phyloP scores from a whole-genome alignment of 164 flowering plant species.

The Liriodendron chinense region DNA sequence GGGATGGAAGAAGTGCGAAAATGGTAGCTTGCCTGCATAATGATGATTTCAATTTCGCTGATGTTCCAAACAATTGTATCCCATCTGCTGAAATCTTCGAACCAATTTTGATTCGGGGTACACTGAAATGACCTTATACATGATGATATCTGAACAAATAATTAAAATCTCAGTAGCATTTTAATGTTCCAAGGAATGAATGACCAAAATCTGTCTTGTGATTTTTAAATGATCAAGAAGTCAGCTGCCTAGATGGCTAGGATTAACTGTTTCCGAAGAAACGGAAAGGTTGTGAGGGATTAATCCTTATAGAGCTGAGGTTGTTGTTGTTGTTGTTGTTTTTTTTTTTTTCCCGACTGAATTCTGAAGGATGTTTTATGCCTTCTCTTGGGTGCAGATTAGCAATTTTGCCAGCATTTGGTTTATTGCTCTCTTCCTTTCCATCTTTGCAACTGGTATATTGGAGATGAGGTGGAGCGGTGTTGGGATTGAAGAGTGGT shows the following conservation, averaged over 20 bases:
- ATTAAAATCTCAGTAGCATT: too few relatives aligned
- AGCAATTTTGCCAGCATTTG: constrained; percentile 78
- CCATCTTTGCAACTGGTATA: constrained; percentile 87
- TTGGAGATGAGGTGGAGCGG: constrained; percentile 90
- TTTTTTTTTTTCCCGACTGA: not conserved
- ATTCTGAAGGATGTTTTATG: not conserved
- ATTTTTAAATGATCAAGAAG: too few relatives aligned
- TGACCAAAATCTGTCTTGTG: too few relatives aligned
- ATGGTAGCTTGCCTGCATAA: too few relatives aligned
- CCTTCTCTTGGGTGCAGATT: constrained; percentile 44
- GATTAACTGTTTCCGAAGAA: not conserved
- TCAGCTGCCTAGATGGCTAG: not conserved
- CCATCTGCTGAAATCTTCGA: too few relatives aligned
- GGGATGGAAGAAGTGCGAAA: too few relatives aligned
- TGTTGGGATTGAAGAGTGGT: constrained; percentile 64
- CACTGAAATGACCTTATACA: too few relatives aligned
- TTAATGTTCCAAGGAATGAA: too few relatives aligned
- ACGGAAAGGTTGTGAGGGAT: not conserved
- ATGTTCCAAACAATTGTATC: too few relatives aligned
- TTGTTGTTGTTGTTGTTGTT: not conserved
- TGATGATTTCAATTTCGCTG: too few relatives aligned
- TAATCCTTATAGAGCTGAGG: not conserved
- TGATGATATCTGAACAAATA: too few relatives aligned
- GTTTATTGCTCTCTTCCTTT: constrained; percentile 72
- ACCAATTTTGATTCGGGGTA: too few relatives aligned